These are phyloP conservation scores for Entomortierella parvispora DNA, from an alignment of 192 early-diverging fungal genomes.

Conservation along the genomic window DNA sequence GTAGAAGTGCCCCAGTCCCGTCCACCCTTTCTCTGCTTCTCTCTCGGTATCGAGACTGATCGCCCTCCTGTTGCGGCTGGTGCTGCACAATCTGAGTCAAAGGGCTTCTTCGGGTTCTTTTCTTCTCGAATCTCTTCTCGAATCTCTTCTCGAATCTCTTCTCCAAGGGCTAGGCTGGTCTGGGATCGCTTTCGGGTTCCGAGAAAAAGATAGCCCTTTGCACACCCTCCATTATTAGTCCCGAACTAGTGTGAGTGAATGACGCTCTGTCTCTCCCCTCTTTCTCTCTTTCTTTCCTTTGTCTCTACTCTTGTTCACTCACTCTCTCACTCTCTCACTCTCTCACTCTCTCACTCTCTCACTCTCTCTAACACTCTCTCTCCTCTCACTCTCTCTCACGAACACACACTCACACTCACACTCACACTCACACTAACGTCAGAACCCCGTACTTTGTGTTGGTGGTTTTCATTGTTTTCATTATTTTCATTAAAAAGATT, in stretches of 20 bases:
- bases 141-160: too few species aligned
- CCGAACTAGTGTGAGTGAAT: neutral
- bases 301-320: neutral
- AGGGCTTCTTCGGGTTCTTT: too few species aligned
- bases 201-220: neutral
- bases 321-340: neutral
- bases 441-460: too few species aligned
- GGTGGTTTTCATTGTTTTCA: too few species aligned
- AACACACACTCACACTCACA: neutral
- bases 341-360: constrained; percentile 2
- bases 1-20: too few species aligned
- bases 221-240: neutral
- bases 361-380: neutral
- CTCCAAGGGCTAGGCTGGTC: too few species aligned
- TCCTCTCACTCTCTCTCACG: neutral
- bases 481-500: too few species aligned
- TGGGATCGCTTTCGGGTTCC: neutral
- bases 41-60: too few species aligned
- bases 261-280: neutral
- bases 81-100: too few species aligned
- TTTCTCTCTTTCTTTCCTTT: neutral
- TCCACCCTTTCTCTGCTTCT: too few species aligned
- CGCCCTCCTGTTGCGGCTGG: too few species aligned
- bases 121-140: too few species aligned
- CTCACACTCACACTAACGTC: neutral